A percentile compares a stretch with the other conserved stretches of the same genome.
phyloP scores from a whole-genome alignment of 73 alveolate genomes.

The Uronychia binucleata region DNA sequence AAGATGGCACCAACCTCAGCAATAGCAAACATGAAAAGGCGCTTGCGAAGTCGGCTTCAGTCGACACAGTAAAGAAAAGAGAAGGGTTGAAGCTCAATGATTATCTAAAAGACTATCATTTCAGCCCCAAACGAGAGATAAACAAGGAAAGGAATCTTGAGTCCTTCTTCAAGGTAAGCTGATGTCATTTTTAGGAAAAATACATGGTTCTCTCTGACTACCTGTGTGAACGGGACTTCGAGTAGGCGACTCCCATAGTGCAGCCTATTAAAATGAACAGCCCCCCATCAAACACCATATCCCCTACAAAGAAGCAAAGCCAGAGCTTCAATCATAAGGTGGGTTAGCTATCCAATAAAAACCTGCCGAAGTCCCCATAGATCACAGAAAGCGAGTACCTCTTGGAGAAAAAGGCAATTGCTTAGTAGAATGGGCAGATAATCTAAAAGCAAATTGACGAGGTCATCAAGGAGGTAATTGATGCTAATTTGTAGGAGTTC shows the following conservation, averaged over 20 bases:
- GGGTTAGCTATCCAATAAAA: no score
- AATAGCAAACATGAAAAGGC: background rate
- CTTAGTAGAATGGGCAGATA: slow-evolving; percentile 6
- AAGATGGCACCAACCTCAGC: background rate
- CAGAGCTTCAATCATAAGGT: no score
- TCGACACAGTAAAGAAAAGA: background rate
- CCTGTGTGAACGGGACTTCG: background rate
- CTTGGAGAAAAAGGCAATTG: background rate
- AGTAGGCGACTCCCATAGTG: background rate
- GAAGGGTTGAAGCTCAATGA: slow-evolving; percentile 12
- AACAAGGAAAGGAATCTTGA: slow-evolving; percentile 42
- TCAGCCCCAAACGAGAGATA: slow-evolving; percentile 54
- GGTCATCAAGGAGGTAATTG: slow-evolving; percentile 34
- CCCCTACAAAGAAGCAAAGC: no score
- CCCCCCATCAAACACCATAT: no score
- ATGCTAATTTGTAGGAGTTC: slow-evolving; percentile 14
- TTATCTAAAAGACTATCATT: slow-evolving; percentile 26
- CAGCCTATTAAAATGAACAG: no score
- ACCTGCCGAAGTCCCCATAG: background rate
- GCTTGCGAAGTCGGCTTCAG: background rate
- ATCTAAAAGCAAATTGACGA: slow-evolving; percentile 26
- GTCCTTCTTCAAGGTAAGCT: slow-evolving; percentile 22
- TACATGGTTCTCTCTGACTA: background rate
- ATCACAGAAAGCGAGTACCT: background rate
- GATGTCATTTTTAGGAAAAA: background rate